A percentile compares a stretch with the other conserved stretches of the same genome.
These are phyloP conservation scores for Pseudogymnoascus sp. DNA, from an alignment of 2,329 filamentous ascomycete genomes.

Conservation along the genomic window DNA sequence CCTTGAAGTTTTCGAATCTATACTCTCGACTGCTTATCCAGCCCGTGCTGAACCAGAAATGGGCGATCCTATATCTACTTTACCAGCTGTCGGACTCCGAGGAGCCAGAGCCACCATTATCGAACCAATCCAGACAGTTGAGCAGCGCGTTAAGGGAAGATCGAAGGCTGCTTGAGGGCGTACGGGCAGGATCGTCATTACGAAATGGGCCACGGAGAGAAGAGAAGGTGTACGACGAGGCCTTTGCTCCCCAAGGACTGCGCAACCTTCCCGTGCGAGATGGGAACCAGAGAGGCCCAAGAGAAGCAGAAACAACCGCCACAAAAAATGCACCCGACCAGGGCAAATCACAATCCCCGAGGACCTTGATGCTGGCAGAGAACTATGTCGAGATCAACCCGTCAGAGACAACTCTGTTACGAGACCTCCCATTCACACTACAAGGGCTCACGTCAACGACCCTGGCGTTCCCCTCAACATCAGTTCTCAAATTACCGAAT, in stretches of 20 bases:
- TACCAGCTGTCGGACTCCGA: constrained; percentile 67
- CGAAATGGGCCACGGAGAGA: constrained; percentile 33
- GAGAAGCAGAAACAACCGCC: constrained; percentile 25
- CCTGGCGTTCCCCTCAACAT: constrained; percentile 63
- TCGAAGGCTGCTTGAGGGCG: constrained; percentile 3
- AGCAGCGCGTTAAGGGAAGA: constrained; percentile 20
- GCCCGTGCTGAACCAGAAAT: constrained; percentile 89
- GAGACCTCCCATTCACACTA: constrained; percentile 84
- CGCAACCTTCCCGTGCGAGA: constrained; percentile 25
- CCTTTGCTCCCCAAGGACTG: constrained; percentile 46
- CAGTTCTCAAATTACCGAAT: constrained; percentile 65
- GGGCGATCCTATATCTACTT: constrained; percentile 88
- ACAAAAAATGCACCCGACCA: constrained; percentile 21
- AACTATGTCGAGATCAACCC: constrained; percentile 51
- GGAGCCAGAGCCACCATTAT: background rate
- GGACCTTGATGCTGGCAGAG: constrained; percentile 48
- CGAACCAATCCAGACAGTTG: background rate
- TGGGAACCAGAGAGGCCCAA: constrained; percentile 26
- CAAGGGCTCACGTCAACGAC: constrained; percentile 87
- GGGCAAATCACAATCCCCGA: constrained; percentile 28
- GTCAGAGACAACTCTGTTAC: constrained; percentile 57
- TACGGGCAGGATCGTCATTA: constrained; percentile 24
- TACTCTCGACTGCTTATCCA: constrained; percentile 85
- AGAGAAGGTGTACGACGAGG: constrained; percentile 40
- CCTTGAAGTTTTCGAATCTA: constrained; percentile 79